Percentiles rank a stretch among this genome's conserved stretches.
Conservation (phyloP, 2,329 filamentous ascomycete genomes). For the Cladosporium halotolerans region DNA sequence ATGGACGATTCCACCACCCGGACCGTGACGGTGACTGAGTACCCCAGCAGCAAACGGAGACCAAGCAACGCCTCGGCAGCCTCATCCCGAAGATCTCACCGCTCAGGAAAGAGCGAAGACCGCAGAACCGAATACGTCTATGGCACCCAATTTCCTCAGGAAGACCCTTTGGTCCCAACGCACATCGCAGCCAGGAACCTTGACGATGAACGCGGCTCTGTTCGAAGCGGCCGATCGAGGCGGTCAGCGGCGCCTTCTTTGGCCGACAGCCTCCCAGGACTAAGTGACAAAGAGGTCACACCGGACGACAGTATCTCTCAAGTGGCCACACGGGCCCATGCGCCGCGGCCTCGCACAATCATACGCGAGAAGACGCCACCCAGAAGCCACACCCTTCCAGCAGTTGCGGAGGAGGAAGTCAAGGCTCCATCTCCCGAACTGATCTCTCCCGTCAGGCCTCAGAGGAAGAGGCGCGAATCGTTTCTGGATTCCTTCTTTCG, state of each 20-base stretch:
- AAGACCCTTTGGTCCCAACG: background rate
- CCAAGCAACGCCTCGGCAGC: slow-evolving; percentile 6
- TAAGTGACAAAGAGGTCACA: slow-evolving; percentile 18
- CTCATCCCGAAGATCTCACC: slow-evolving; percentile 6
- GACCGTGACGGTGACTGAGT: slow-evolving; percentile 12
- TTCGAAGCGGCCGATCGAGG: slow-evolving; percentile 7
- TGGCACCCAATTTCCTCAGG: slow-evolving; percentile 5
- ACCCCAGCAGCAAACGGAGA: slow-evolving; percentile 7
- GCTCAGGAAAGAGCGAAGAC: slow-evolving; percentile 1
- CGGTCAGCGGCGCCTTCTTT: slow-evolving; percentile 4
- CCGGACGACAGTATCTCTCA: slow-evolving; percentile 30
- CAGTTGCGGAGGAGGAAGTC: slow-evolving; percentile 5
- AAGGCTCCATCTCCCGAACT: slow-evolving; percentile 4
- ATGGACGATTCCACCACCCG: slow-evolving; percentile 10
- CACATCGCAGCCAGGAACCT: slow-evolving; percentile 5
- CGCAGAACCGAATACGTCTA: slow-evolving; percentile 8
- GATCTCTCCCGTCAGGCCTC: background rate
- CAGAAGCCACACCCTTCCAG: slow-evolving; percentile 4
- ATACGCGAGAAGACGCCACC: slow-evolving; percentile 3
- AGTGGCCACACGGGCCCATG: slow-evolving; percentile 13
- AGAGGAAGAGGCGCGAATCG: slow-evolving; percentile 13
- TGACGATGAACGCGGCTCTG: slow-evolving; percentile 7
- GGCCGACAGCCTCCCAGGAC: slow-evolving; percentile 7
- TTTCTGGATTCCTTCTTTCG: slow-evolving; percentile 13
- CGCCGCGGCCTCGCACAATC: slow-evolving; percentile 1